phyloP scores from a whole-genome alignment of 148 eudicot genomes.

The Silene uniflora region DNA sequence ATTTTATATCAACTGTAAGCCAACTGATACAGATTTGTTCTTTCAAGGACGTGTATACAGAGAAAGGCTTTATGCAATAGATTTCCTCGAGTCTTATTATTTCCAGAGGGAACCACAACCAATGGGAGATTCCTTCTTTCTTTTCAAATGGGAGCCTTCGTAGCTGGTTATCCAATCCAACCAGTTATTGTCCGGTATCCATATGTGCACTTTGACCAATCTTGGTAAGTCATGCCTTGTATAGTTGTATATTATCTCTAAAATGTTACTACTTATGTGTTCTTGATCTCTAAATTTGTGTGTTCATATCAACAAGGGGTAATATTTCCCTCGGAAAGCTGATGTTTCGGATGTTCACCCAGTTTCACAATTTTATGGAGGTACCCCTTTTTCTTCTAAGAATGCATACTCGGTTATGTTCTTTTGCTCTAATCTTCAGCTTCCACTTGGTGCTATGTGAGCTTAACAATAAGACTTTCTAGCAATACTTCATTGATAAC shows the following conservation, averaged over 20 bases:
- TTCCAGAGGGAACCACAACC: slow-evolving; percentile 98
- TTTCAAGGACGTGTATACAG: slow-evolving; percentile 93
- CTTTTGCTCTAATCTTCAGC: neutral
- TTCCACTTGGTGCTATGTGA: neutral
- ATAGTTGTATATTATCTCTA: neutral
- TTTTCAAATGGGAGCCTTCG: slow-evolving; percentile 94
- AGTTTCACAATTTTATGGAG: slow-evolving; percentile 43
- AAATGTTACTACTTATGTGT: slow-evolving; percentile 10
- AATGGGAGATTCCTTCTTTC: slow-evolving; percentile 83
- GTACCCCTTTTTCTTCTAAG: slow-evolving; percentile 16
- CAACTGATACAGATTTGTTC: slow-evolving; percentile 93
- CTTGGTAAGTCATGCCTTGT: slow-evolving; percentile 26
- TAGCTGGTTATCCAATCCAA: slow-evolving; percentile 86
- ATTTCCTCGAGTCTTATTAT: slow-evolving; percentile 84
- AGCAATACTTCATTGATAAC: neutral
- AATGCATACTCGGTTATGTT: neutral
- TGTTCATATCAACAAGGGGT: slow-evolving; percentile 53
- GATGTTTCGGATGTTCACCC: slow-evolving; percentile 41
- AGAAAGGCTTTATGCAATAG: slow-evolving; percentile 82
- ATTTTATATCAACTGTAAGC: slow-evolving; percentile 76
- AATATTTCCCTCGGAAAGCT: slow-evolving; percentile 42
- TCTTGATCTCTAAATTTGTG: slow-evolving; percentile 9
- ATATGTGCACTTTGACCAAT: slow-evolving; percentile 93
- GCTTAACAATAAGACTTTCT: neutral
- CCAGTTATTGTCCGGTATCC: slow-evolving; percentile 92